Base-by-base conservation (phyloP, 371 early-diverging fungal species). In the Smittium culicis region DNA sequence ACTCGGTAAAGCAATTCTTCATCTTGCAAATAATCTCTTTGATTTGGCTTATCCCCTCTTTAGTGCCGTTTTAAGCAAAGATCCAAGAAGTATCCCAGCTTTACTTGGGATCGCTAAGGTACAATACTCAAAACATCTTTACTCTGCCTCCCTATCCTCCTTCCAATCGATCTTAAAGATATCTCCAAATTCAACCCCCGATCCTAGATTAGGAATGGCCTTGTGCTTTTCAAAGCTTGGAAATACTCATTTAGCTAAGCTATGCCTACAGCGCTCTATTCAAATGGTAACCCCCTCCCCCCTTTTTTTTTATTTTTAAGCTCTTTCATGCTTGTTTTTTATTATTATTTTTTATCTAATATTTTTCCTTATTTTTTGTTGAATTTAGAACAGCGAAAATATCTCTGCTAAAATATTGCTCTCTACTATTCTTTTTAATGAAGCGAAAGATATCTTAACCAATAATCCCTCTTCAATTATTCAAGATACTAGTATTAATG, bases 201-300 rank as follows among this genome's bases (percentile, higher is more conserved):
- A 93, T 67, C 84, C 88, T 54, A 85, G 94, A 24, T 71, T 93
- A n/a, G 86, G 90, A 27, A 90, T 96, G 70, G 94, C 91, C 1
- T 78, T 90, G 61, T 93, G 94, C 70, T 91, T 85, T 77, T 80
- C 85, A 64, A 83, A 83, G 59, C 79, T 93, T 20, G 86, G 85
- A 1, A 87, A 87, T 83, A 54, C 70, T 11, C 75, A 74, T 0
- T 79, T 86, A 61, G 92, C 96, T 1, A 79, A 82, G 31, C 67
- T 68, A 25, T 89, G 93, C 0, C 86, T 93, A 69, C 77, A 80
- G 61, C 79, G 91, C 0, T 88, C 86, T 25, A 68, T 88, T 34
- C 81, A 86, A 67, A 59, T 85, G 73, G 77, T 57, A 87, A 66
- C 75, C 79, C 27, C 25, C 27, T 57, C 25, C 3, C 27, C 57